Percentiles rank a stretch among this genome's conserved stretches.
These are phyloP conservation scores for Talaromyces sp. DNA, from an alignment of 2,329 filamentous ascomycete genomes.

Conservation along the genomic window DNA sequence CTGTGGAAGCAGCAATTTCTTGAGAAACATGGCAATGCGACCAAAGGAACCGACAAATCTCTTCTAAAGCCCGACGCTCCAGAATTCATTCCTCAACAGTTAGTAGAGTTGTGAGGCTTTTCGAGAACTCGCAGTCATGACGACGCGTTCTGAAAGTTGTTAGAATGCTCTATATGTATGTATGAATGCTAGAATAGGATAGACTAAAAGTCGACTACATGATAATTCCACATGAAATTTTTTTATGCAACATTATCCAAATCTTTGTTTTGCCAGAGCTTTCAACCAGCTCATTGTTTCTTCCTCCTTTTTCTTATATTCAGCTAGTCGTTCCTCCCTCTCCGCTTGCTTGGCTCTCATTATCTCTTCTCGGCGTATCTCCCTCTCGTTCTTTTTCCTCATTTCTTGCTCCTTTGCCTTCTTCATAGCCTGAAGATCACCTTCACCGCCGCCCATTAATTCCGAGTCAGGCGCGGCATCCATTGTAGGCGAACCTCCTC, in stretches of 20 bases:
- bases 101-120: background rate
- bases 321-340: slow-evolving; percentile 68
- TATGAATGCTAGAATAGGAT: background rate
- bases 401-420: slow-evolving; percentile 59
- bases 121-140: background rate
- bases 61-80: slow-evolving; percentile 34
- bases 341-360: slow-evolving; percentile 69
- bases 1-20: slow-evolving; percentile 59
- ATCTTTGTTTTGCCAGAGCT: slow-evolving; percentile 72
- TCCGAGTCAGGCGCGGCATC: slow-evolving; percentile 65
- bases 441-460: slow-evolving; percentile 66
- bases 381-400: slow-evolving; percentile 74
- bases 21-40: slow-evolving; percentile 55
- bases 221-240: background rate
- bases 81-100: slow-evolving; percentile 29
- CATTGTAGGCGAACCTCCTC: slow-evolving; percentile 53
- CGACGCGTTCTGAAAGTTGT: background rate
- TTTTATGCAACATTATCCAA: slow-evolving; percentile 48
- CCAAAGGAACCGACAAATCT: slow-evolving; percentile 28
- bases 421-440: slow-evolving; percentile 58
- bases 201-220: background rate
- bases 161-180: background rate
- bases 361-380: slow-evolving; percentile 76
- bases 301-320: slow-evolving; percentile 71
- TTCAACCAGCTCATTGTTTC: slow-evolving; percentile 77